Base-by-base conservation (phyloP, 2,329 filamentous ascomycete species). In the Aspergillus pseudoterreus region DNA sequence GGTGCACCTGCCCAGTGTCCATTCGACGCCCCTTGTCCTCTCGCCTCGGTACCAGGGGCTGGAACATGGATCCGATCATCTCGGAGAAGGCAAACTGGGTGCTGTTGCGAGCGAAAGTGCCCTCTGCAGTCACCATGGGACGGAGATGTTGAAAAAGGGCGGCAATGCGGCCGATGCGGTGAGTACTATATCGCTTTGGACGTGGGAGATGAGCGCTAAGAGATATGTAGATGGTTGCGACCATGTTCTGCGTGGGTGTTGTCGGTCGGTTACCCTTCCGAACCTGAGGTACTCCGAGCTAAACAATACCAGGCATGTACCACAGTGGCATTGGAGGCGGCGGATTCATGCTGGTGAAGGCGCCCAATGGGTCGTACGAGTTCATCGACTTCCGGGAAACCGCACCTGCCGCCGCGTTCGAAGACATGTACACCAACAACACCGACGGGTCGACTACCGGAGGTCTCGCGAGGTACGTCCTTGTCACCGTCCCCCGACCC, bases 371-470 rank as follows among this genome's bases (percentile, higher is more conserved):
- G n/a, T 76, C 77, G 15, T 95, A 92, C 65, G 90, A 95, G 65
- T 85, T 86, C 52, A 84, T 97, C 59, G 92, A 97, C 71, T 97
- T 95, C 65, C 81, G 92, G 43, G 92, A 97, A 69, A 84, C 87
- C 0, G 92, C 92, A 0, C 92, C 92, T 0, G 87, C 86, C 0
- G 88, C 89, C 0, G 88, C 91, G 0, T 85, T 80, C 57, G 78
- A 91, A 69, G 83, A 95, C 63, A 97, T 97, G 92, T 97, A 87
- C 69, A 78, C 82, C 52, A 83, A 84, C 49, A 86, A 94, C 57
- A 76, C 80, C 1, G 70, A 78, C 1, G 83, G 80, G 1, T 91
- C 88, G 49, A 75, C 92, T 1, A 76, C 75, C 24, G 88, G 89
- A 2, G 91, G 90, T 0, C 72, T 95, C 30, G 86, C 88, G 49